Evolutionary conservation across 768 basidiomycete species (phyloP).

Genomic region (Lactarius pseudohatsudake): DNA sequence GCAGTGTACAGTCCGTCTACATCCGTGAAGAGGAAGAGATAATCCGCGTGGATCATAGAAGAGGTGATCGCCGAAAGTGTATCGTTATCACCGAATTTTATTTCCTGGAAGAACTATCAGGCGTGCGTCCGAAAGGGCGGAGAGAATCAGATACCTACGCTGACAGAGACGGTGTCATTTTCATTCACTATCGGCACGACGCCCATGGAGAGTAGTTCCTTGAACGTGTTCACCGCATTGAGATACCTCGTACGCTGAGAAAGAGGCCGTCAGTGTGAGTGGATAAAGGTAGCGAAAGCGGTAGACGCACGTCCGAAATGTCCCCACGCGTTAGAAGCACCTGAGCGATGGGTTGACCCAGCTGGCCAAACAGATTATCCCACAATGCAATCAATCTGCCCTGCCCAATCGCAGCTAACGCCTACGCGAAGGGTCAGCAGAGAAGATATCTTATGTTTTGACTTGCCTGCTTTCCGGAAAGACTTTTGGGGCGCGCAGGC

Average conservation of each 20-base stretch:
- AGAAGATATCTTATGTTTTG: not conserved
- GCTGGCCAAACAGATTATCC: slow-evolving; percentile 93
- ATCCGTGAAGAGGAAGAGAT: slow-evolving; percentile 93
- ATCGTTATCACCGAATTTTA: slow-evolving; percentile 99
- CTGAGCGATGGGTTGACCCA: slow-evolving; percentile 95
- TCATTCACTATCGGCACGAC: slow-evolving; percentile 99
- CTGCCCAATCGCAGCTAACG: slow-evolving; percentile 95
- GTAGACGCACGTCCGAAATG: slow-evolving; percentile 81
- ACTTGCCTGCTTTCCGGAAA: slow-evolving; percentile 89
- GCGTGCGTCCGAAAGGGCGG: not conserved
- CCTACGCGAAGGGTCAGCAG: slow-evolving; percentile 49
- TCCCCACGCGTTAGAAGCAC: slow-evolving; percentile 92
- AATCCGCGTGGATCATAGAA: slow-evolving; percentile 97
- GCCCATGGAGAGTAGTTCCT: slow-evolving; percentile 88
- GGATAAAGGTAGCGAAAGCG: not conserved
- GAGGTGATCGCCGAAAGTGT: slow-evolving; percentile 96
- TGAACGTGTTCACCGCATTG: slow-evolving; percentile 95
- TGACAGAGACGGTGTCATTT: slow-evolving; percentile 97
- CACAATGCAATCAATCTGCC: slow-evolving; percentile 93
- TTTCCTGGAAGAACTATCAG: slow-evolving; percentile 64
- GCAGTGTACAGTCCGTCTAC: slow-evolving; percentile 95
- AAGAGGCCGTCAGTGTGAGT: slow-evolving; percentile 18
- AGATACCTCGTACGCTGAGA: slow-evolving; percentile 87
- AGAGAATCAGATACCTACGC: slow-evolving; percentile 53
- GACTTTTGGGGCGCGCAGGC: slow-evolving; percentile 71